A percentile compares a stretch with the other conserved stretches of the same genome.
These are phyloP conservation scores for Yamadazyma buinensis DNA, from an alignment of 1,139 yeast genomes.

Conservation along the genomic window DNA sequence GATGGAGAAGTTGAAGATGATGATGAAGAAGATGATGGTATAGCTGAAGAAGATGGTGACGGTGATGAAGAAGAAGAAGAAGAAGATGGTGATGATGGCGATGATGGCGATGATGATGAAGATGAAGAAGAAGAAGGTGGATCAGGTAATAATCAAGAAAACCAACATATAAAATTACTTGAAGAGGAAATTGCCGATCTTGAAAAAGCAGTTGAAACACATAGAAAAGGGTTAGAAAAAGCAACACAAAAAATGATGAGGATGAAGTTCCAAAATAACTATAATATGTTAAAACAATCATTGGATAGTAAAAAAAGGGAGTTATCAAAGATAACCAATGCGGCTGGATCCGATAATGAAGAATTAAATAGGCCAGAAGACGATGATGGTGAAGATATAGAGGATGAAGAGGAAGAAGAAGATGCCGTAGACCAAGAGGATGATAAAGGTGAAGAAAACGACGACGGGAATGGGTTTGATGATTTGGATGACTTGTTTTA, in stretches of 20 bases:
- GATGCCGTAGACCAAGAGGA: constrained; percentile 12
- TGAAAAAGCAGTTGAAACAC: constrained; percentile 73
- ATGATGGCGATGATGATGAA: constrained; percentile 24
- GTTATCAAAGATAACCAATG: constrained; percentile 38
- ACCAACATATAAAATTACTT: constrained; percentile 72
- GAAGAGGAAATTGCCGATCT: constrained; percentile 85
- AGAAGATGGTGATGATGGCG: constrained; percentile 28
- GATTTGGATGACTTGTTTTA: constrained; percentile 36
- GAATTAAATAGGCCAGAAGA: constrained; percentile 19
- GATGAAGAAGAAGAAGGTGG: constrained; percentile 27
- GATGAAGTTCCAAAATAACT: constrained; percentile 81
- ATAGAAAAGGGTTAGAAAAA: constrained; percentile 67
- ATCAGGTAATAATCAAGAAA: constrained; percentile 29
- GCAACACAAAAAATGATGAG: constrained; percentile 87
- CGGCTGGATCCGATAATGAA: constrained; percentile 22
- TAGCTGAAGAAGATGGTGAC: constrained; percentile 11
- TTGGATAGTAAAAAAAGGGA: constrained; percentile 78
- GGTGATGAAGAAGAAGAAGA: constrained; percentile 14
- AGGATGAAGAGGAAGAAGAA: constrained; percentile 22
- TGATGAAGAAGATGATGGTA: constrained; percentile 7
- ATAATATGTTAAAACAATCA: constrained; percentile 74
- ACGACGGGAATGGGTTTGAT: constrained; percentile 31
- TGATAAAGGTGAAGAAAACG: constrained; percentile 15
- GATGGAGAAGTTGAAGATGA: too few relatives aligned
- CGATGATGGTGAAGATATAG: constrained; percentile 26